These are phyloP conservation scores for Tetrahymena elliotti DNA, from an alignment of 73 alveolate genomes.

Conservation along the genomic window DNA sequence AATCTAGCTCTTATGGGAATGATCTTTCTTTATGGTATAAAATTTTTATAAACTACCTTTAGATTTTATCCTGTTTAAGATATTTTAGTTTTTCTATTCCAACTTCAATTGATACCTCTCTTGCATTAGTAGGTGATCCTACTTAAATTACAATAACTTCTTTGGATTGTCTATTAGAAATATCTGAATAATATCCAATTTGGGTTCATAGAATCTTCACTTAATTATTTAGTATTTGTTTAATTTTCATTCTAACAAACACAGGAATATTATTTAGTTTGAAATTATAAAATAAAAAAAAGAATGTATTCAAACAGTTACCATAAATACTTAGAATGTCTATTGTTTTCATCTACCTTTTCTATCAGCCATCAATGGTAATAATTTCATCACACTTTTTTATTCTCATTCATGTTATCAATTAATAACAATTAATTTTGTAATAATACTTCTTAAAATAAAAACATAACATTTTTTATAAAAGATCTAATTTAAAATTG, in stretches of 20 bases:
- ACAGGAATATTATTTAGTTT: neutral
- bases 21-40: neutral
- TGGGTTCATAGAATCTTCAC: neutral
- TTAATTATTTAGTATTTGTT: neutral
- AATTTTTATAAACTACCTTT: neutral
- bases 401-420: too few species aligned
- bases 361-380: neutral
- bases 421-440: too few species aligned
- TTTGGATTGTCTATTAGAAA: neutral
- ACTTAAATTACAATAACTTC: neutral
- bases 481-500: neutral
- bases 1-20: neutral
- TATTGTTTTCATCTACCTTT: neutral
- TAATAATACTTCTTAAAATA: neutral
- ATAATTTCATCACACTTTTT: neutral
- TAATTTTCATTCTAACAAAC: neutral
- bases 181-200: neutral
- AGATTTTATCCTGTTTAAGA: neutral
- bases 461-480: too few species aligned
- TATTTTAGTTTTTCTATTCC: neutral
- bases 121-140: neutral
- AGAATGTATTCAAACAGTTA: neutral
- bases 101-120: neutral
- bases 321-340: neutral
- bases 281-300: neutral